These are phyloP conservation scores for Hamigera avellanea DNA, from an alignment of 495 filamentous ascomycete species.

Conservation along the genomic window DNA sequence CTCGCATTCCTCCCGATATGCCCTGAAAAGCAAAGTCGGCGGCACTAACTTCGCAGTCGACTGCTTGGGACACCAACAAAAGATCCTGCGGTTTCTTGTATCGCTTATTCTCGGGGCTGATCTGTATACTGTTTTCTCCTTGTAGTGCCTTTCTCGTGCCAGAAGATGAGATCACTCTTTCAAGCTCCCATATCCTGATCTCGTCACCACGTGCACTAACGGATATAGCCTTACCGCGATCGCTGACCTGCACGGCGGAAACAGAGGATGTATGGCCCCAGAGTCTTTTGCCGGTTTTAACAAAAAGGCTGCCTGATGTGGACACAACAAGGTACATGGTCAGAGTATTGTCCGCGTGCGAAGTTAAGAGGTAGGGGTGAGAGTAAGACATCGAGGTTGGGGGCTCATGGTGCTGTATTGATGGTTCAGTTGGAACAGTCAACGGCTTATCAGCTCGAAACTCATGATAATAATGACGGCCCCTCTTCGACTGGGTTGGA, in stretches of 20 bases:
- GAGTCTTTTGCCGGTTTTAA: constrained; percentile 64
- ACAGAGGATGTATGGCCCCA: constrained; percentile 95
- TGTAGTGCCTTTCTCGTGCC: constrained; percentile 21
- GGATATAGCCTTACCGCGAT: constrained; percentile 81
- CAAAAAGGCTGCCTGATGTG: constrained; percentile 48
- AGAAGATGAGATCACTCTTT: constrained; percentile 49
- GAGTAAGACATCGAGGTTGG: constrained; percentile 76
- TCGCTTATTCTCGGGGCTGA: constrained; percentile 29
- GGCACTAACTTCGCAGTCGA: too few species aligned
- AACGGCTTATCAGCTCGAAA: background rate
- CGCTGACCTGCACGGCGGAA: constrained; percentile 72
- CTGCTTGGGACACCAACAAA: too few species aligned
- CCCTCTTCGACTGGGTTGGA: constrained; percentile 20
- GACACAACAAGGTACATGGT: constrained; percentile 79
- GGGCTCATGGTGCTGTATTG: constrained; percentile 27
- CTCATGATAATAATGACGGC: constrained; percentile 11
- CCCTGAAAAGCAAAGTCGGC: too few species aligned
- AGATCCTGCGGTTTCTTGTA: constrained; percentile 2
- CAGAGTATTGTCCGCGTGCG: constrained; percentile 85
- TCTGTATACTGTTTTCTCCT: constrained; percentile 43
- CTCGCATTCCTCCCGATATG: too few species aligned
- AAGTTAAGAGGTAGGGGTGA: constrained; percentile 84
- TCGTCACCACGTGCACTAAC: constrained; percentile 75
- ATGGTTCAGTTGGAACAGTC: constrained; percentile 9
- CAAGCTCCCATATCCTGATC: constrained; percentile 88